Percentiles rank a stretch among this genome's conserved stretches.
Conservation (phyloP, 768 basidiomycete genomes). For the Pulveroboletus ravenelii region DNA sequence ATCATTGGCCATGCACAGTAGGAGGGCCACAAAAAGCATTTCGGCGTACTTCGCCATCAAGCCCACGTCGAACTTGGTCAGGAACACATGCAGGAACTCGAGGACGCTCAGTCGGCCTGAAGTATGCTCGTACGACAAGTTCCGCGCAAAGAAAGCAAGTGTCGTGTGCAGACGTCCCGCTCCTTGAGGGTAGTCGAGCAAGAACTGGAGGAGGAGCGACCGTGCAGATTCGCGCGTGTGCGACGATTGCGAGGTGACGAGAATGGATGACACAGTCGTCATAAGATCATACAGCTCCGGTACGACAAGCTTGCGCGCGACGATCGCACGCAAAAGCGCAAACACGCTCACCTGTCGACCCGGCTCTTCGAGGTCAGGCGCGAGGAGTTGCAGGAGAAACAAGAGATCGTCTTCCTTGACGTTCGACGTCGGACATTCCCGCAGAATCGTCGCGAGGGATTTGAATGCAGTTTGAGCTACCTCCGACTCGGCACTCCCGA, state of each 20-base stretch:
- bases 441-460: conserved; percentile 79
- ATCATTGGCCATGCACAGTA: conserved; percentile 93
- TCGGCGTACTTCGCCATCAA: conserved; percentile 79
- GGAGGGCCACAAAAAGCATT: conserved; percentile 84
- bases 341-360: conserved; percentile 83
- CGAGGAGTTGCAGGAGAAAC: conserved; percentile 78
- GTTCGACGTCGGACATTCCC: conserved; percentile 77
- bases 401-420: conserved; percentile 87
- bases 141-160: conserved; percentile 89
- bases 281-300: conserved; percentile 97
- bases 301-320: conserved; percentile 86
- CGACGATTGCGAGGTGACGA: conserved; percentile 89
- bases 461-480: conserved; percentile 85
- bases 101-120: conserved; percentile 91
- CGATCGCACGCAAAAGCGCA: conserved; percentile 82
- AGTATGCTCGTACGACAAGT: conserved; percentile 85
- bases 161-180: conserved; percentile 82
- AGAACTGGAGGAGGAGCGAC: conserved; percentile 83
- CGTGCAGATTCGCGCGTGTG: conserved; percentile 92
- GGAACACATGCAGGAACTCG: conserved; percentile 81
- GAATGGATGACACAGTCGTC: conserved; percentile 85
- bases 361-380: conserved; percentile 89
- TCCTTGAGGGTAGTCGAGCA: conserved; percentile 96
- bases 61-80: conserved; percentile 75
- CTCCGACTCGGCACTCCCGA: conserved; percentile 86